A percentile compares a stretch with the other conserved stretches of the same genome.
Evolutionary conservation across 306 rosid genomes (phyloP).

Genomic region (Herpetospermum pedunculosum): DNA sequence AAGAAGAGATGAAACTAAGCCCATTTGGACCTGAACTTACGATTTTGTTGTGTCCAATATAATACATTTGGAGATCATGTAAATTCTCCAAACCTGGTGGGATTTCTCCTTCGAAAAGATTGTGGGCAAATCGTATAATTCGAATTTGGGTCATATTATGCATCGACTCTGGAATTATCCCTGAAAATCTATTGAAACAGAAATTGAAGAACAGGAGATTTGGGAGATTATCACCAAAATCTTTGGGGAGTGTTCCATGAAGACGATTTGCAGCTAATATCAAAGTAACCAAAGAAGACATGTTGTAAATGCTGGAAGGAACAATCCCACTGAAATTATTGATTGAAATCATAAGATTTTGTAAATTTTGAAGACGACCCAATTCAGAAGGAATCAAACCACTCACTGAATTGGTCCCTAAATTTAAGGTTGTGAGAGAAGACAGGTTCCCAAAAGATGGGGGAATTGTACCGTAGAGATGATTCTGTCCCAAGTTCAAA

Average conservation of each 20-base stretch:
- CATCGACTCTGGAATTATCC: constrained; percentile 56
- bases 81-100: constrained; percentile 72
- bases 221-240: constrained; percentile 45
- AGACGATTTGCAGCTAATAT: constrained; percentile 48
- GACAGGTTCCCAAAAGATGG: constrained; percentile 44
- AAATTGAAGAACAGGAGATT: constrained; percentile 38
- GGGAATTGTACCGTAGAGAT: constrained; percentile 37
- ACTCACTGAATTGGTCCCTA: constrained; percentile 45
- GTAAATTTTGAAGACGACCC: constrained; percentile 31
- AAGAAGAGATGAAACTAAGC: constrained; percentile 38
- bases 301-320: constrained; percentile 35
- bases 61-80: constrained; percentile 42
- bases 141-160: constrained; percentile 51
- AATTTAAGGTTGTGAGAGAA: constrained; percentile 29
- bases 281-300: constrained; percentile 42
- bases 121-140: constrained; percentile 35
- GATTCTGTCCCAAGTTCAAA: constrained; percentile 37
- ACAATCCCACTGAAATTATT: constrained; percentile 51
- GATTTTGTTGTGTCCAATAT: constrained; percentile 49
- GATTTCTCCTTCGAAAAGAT: constrained; percentile 44
- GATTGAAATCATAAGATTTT: constrained; percentile 37
- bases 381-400: constrained; percentile 45
- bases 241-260: constrained; percentile 54
- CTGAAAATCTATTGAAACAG: constrained; percentile 51
- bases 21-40: constrained; percentile 30